These are phyloP conservation scores for Talaromyces thailandensis DNA, from an alignment of 495 filamentous ascomycete genomes.

Conservation along the genomic window DNA sequence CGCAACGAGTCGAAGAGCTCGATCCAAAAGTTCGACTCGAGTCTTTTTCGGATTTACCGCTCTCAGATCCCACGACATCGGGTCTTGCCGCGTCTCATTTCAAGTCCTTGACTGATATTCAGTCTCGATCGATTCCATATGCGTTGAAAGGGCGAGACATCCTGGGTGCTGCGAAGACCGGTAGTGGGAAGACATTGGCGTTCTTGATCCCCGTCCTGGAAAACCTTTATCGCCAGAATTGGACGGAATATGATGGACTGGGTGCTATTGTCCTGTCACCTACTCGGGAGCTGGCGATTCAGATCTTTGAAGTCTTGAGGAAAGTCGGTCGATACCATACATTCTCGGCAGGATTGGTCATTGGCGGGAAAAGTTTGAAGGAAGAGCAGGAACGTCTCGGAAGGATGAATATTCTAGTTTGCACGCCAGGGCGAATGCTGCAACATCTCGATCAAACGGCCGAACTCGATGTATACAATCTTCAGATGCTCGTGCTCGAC, in stretches of 20 bases:
- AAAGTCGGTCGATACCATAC: slow-evolving; percentile 84
- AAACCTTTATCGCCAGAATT: slow-evolving; percentile 84
- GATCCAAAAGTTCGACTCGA: slow-evolving; percentile 38
- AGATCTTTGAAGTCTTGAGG: slow-evolving; percentile 92
- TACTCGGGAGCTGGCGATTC: slow-evolving; percentile 88
- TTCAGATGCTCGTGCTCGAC: slow-evolving; percentile 90
- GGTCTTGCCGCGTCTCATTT: slow-evolving; percentile 85
- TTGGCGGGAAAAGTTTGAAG: slow-evolving; percentile 84
- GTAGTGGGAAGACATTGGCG: slow-evolving; percentile 91
- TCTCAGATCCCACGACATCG: slow-evolving; percentile 72
- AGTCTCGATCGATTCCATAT: slow-evolving; percentile 73
- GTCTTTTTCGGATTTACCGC: slow-evolving; percentile 69
- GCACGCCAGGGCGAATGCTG: slow-evolving; percentile 88
- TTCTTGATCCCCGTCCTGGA: slow-evolving; percentile 91
- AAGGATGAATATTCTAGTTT: slow-evolving; percentile 96
- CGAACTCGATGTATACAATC: slow-evolving; percentile 76
- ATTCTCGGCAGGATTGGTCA: slow-evolving; percentile 89
- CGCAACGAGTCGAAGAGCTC: slow-evolving; percentile 40
- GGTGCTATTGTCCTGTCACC: slow-evolving; percentile 90
- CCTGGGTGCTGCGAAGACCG: slow-evolving; percentile 92
- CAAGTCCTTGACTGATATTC: slow-evolving; percentile 84
- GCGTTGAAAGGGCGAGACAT: slow-evolving; percentile 84
- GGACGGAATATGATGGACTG: slow-evolving; percentile 84
- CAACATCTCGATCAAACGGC: slow-evolving; percentile 96
- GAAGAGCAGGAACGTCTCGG: slow-evolving; percentile 82